These are phyloP conservation scores for Saccharomyces eubayanus DNA, from an alignment of 805 yeast genomes.

Conservation along the genomic window DNA sequence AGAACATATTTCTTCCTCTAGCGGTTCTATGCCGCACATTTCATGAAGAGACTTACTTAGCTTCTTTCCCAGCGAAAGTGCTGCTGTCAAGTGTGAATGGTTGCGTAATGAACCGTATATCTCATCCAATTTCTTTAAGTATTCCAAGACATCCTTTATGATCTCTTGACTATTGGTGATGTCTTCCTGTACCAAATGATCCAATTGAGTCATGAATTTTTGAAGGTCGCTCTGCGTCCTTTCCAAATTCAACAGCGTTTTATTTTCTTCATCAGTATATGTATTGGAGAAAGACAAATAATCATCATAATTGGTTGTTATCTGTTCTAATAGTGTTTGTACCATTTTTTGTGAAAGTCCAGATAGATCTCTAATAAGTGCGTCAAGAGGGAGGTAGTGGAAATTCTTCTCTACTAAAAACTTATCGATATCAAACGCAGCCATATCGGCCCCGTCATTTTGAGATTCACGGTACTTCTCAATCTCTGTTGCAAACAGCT, in stretches of 20 bases:
- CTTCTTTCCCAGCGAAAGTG: slow-evolving; percentile 13
- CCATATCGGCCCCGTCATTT: slow-evolving; percentile 1
- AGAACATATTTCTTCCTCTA: slow-evolving; percentile 13
- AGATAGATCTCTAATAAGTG: slow-evolving; percentile 21
- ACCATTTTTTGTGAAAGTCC: slow-evolving; percentile 20
- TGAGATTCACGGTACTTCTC: slow-evolving; percentile 7
- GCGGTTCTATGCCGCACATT: slow-evolving; percentile 20
- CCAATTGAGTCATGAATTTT: slow-evolving; percentile 16
- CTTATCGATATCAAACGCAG: slow-evolving; percentile 19
- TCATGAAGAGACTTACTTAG: slow-evolving; percentile 21
- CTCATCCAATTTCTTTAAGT: slow-evolving; percentile 21
- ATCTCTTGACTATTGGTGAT: slow-evolving; percentile 18
- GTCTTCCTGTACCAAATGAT: slow-evolving; percentile 15
- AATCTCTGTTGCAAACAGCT: slow-evolving; percentile 19
- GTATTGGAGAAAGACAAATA: slow-evolving; percentile 22
- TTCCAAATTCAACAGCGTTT: slow-evolving; percentile 18
- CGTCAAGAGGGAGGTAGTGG: slow-evolving; percentile 27
- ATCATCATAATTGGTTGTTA: slow-evolving; percentile 20
- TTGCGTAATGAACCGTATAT: slow-evolving; percentile 13
- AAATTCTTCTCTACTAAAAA: slow-evolving; percentile 27
- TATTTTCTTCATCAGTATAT: slow-evolving; percentile 16
- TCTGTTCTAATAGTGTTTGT: slow-evolving; percentile 20
- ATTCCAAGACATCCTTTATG: slow-evolving; percentile 21
- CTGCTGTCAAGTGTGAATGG: slow-evolving; percentile 12
- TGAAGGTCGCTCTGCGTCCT: slow-evolving; percentile 17